These are phyloP conservation scores for Phyllachora maydis DNA, from an alignment of 2,329 filamentous ascomycete genomes.

Conservation along the genomic window DNA sequence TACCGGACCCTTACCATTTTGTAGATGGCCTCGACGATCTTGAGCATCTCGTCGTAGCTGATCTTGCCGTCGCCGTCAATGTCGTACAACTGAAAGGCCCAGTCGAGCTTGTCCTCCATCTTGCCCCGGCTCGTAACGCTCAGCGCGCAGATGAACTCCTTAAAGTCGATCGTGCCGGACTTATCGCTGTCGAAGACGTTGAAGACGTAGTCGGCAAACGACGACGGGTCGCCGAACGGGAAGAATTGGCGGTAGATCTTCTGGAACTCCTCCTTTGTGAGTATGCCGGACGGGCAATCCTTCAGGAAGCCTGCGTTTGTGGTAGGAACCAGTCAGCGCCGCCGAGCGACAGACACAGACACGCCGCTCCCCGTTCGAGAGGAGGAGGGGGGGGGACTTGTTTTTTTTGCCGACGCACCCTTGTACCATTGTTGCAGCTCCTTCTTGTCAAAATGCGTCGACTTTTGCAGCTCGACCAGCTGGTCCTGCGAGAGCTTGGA, in stretches of 20 bases:
- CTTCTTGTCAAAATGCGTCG: constrained; percentile 98
- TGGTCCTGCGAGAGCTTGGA: constrained; percentile 96
- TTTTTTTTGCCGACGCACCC: constrained; percentile 33
- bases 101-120: constrained; percentile 99
- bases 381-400: constrained; percentile 1
- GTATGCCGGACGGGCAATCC: constrained; percentile 90
- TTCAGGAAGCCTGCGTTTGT: constrained; percentile 68
- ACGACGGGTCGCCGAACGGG: constrained; percentile 90
- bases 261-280: constrained; percentile 97
- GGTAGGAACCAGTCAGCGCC: not conserved
- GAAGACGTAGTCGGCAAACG: constrained; percentile 97
- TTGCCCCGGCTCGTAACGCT: constrained; percentile 93
- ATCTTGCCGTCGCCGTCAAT: constrained; percentile 99
- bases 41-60: constrained; percentile 96
- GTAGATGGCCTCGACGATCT: constrained; percentile 98
- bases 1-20: constrained; percentile 57
- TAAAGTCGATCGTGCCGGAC: constrained; percentile 95
- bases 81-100: constrained; percentile 98
- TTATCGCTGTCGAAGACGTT: constrained; percentile 98
- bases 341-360: not conserved
- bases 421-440: constrained; percentile 99
- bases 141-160: constrained; percentile 96
- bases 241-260: constrained; percentile 99
- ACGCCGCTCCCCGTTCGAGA: no score
- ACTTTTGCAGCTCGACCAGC: constrained; percentile 85